Conservation (phyloP, 768 basidiomycete species). For the Kwoniella sp. region DNA sequence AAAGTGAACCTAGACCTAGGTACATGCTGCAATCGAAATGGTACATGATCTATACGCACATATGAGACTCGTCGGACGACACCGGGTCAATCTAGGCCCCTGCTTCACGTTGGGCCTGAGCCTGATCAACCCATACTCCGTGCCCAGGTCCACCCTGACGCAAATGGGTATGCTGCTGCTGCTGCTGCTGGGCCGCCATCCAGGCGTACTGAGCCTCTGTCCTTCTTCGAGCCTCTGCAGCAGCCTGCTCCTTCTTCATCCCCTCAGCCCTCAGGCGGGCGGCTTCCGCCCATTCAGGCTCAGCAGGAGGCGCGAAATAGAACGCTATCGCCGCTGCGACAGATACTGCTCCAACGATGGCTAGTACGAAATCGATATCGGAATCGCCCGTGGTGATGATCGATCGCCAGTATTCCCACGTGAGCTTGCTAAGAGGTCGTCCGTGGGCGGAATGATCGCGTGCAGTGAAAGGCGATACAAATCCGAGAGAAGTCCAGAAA, state of each 20-base stretch:
- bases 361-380: constrained; percentile 12
- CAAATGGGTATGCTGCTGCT: not conserved
- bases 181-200: not conserved
- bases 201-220: not conserved
- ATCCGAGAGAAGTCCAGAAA: not conserved
- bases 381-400: constrained; percentile 17
- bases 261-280: constrained; percentile 3
- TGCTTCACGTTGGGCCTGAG: not conserved
- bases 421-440: not conserved
- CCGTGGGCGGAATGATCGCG: not conserved
- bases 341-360: not conserved
- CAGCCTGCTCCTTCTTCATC: constrained; percentile 5
- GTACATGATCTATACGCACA: too few species aligned
- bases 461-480: not conserved
- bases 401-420: constrained; percentile 3
- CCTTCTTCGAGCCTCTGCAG: not conserved
- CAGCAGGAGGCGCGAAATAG: constrained; percentile 6
- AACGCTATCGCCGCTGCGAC: not conserved
- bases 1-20: too few species aligned
- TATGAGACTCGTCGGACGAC: too few species aligned
- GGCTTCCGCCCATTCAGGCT: constrained; percentile 15
- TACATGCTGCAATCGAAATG: too few species aligned
- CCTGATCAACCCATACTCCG: not conserved
- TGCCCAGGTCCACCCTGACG: not conserved
- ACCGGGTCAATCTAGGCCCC: too few species aligned